Evolutionary conservation across 305 asterid species (phyloP).

Genomic region (Plantago coronopus): DNA sequence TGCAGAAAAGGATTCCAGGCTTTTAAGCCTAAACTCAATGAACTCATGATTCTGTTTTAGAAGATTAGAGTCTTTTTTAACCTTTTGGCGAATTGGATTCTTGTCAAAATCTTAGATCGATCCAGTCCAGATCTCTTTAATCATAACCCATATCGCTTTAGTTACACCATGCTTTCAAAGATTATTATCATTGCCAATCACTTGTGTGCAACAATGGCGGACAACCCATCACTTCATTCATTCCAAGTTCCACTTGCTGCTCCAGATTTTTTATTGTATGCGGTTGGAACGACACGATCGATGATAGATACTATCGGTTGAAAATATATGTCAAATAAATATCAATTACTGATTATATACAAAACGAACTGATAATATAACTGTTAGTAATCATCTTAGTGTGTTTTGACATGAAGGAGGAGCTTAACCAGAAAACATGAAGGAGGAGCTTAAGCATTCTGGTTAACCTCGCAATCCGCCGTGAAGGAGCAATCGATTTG

Average conservation of each 20-base stretch:
- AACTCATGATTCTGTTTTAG: constrained; percentile 7
- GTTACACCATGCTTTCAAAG: constrained; percentile 29
- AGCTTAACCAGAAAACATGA: no score
- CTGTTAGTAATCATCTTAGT: no score
- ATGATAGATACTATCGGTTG: no score
- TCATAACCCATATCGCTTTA: constrained; percentile 11
- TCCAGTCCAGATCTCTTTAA: constrained; percentile 12
- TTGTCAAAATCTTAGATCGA: background rate
- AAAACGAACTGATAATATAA: no score
- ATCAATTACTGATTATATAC: no score
- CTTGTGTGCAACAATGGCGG: constrained; percentile 23
- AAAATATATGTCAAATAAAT: no score
- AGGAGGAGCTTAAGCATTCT: no score
- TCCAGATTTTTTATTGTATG: no score
- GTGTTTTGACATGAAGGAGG: no score
- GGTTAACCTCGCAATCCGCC: no score
- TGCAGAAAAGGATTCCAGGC: background rate
- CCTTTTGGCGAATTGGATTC: constrained; percentile 24
- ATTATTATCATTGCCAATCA: constrained; percentile 27
- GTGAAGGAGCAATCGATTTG: no score
- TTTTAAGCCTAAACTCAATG: constrained; percentile 1
- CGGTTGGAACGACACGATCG: no score
- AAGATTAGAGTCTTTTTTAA: constrained; percentile 2
- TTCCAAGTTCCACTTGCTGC: background rate
- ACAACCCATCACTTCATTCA: constrained; percentile 20